Evolutionary conservation across 768 basidiomycete genomes (phyloP).

Genomic region (Lanmaoa pseudosensibilis): DNA sequence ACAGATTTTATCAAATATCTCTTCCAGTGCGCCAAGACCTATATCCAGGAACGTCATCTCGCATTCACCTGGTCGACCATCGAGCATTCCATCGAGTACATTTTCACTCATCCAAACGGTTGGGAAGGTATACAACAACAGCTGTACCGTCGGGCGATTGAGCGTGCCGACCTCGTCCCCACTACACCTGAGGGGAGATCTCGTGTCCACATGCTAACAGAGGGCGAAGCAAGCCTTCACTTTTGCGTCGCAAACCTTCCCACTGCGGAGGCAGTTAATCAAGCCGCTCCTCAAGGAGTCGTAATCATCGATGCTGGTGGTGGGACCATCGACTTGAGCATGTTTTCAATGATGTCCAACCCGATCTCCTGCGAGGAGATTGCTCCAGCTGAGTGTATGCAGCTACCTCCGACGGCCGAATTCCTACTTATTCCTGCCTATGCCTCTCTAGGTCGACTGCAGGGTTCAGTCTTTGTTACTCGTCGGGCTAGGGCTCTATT

Average conservation of each 20-base stretch:
- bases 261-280: no score
- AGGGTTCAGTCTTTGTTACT: slow-evolving; percentile 40
- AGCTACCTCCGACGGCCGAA: background rate
- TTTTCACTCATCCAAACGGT: slow-evolving; percentile 61
- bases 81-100: slow-evolving; percentile 42
- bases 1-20: slow-evolving; percentile 47
- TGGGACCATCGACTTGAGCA: slow-evolving; percentile 41
- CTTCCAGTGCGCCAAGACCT: slow-evolving; percentile 40
- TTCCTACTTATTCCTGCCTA: background rate
- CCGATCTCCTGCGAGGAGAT: slow-evolving; percentile 39
- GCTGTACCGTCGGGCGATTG: slow-evolving; percentile 51
- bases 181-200: slow-evolving; percentile 35
- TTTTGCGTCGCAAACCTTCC: no score
- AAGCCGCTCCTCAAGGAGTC: no score
- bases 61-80: slow-evolving; percentile 46
- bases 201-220: slow-evolving; percentile 50
- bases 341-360: slow-evolving; percentile 35
- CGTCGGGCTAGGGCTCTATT: slow-evolving; percentile 30
- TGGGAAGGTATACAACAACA: slow-evolving; percentile 60
- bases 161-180: slow-evolving; percentile 49
- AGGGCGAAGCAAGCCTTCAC: slow-evolving; percentile 60
- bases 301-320: slow-evolving; percentile 53
- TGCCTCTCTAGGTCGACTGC: slow-evolving; percentile 35
- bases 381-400: slow-evolving; percentile 32
- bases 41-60: slow-evolving; percentile 45